Base-by-base conservation (phyloP, 495 filamentous ascomycete species). In the Talaromyces ruber region DNA sequence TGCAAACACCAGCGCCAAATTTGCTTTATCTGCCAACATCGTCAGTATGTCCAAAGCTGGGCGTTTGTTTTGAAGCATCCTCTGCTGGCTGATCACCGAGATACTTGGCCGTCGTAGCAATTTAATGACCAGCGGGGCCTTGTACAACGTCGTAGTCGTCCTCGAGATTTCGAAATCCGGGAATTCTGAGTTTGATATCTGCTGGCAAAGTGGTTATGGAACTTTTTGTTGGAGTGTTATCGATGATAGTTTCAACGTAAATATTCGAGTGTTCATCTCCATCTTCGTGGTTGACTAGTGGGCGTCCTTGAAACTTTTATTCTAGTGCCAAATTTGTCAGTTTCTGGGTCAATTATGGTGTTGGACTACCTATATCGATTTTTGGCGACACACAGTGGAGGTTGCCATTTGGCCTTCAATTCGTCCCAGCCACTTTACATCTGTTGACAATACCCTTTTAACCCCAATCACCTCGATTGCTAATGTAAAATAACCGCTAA, bases 41-140 rank as follows among this genome's bases (percentile, higher is more conserved):
- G 88, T 88, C 26, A 88, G 86, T 45, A 87, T 84, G 1, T 85
- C 87, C 58, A 84, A 88, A 68, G 86, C 85, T 25, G 86, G 86
- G 26, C 84, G 84, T 72, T 92, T 91, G 67, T 78, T 84, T 37
- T 88, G 87, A 29, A 82, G 86, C 54, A 76, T 92, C 26, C 66
- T 74, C 4, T 81, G 84, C 18, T 79, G 78, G 52, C 80, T 73
- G 54, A 67, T 82, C n/a, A 82, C 86, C 0, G 85, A 87, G 63
- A 73, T 71, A 63, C 84, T 66, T 63, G 85, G 86, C 7, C 74
- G 84, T 63, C 79, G 76, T 59, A 70, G 69, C 25, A 77, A 78
- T n/a, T 70, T 90, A 8, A 71, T 81, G 22, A 64, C 80, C 30
- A 84, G 82, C 28, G 68, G 79, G n/a, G 62, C 67, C 16, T 61